phyloP scores from a whole-genome alignment of 257 asterid genomes.

The Solanum chaucha region DNA sequence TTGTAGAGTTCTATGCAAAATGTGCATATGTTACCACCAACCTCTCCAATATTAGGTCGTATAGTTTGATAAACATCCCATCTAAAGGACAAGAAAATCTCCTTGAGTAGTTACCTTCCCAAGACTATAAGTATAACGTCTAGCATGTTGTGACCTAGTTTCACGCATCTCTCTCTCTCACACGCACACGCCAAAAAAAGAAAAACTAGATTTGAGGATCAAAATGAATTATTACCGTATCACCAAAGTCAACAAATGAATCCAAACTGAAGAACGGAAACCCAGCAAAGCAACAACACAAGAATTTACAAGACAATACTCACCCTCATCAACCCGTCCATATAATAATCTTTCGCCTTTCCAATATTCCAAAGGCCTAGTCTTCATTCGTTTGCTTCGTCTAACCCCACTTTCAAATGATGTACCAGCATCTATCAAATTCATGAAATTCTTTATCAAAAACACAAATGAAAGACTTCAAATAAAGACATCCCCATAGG shows the following conservation, averaged over 20 bases:
- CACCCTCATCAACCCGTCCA: constrained; percentile 59
- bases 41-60: not conserved
- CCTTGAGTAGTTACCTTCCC: not conserved
- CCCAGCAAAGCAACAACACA: not conserved
- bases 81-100: not conserved
- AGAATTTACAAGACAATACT: constrained; percentile 16
- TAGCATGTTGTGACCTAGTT: not conserved
- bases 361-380: constrained; percentile 86
- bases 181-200: not conserved
- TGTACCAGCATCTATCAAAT: constrained; percentile 67
- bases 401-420: constrained; percentile 64
- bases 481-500: not conserved
- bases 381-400: constrained; percentile 76
- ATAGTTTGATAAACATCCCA: not conserved
- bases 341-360: constrained; percentile 77
- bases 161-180: not conserved
- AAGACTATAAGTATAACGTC: not conserved
- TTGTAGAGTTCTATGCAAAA: not conserved
- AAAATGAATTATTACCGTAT: not conserved
- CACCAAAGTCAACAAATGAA: not conserved
- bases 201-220: not conserved
- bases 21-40: not conserved
- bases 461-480: not conserved
- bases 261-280: not conserved
- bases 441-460: not conserved